Base-by-base conservation (phyloP, 2,329 filamentous ascomycete genomes). In the Botrytis aclada region DNA sequence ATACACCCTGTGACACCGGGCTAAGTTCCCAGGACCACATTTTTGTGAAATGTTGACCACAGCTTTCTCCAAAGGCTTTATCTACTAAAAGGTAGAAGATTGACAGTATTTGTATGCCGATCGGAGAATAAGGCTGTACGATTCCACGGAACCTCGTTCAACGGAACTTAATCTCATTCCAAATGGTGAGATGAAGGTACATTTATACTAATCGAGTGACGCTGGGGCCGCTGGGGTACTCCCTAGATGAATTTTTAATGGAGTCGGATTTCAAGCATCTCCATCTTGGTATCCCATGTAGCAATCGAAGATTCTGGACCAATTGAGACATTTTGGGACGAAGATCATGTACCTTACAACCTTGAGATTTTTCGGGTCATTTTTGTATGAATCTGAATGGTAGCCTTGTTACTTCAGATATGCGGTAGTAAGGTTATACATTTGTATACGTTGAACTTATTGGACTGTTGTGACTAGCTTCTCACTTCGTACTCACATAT, bases 81-180 rank as follows among this genome's bases (percentile, higher is more conserved):
- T 20, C 12, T 61, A 47, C 62, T 37, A 72, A 45, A 72, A 58
- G 41, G 70, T 72, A 51, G 67, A 71, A 67, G 70, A 72, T 72
- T 72, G 62, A 6, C 47, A 32, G 34, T 67, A 67, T 39, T 47
- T 32, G 70, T 72, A 39, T 60, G 70, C 41, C 62, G 70, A 67
- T 72, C 70, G 70, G 70, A 67, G 70, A 72, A 72, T 67, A 72
- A 72, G 70, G 70, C 70, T 72, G 70, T 72, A 32, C 70, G 62
- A 72, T 72, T 67, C 58, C 37, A 72, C 62, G 51, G 39, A 51
- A 39, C 62, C 51, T 60, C 66, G 62, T 61, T 72, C 16, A 22
- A 67, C 20, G 41, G 41, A 45, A 67, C 41, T 47, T 39, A 51
- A 60, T 60, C 70, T 67, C n/a, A 60, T 51, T 43, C 39, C 25